A percentile compares a stretch with the other conserved stretches of the same genome.
These are phyloP conservation scores for Diaporthe sp. DNA, from an alignment of 2,329 filamentous ascomycete species.

Conservation along the genomic window DNA sequence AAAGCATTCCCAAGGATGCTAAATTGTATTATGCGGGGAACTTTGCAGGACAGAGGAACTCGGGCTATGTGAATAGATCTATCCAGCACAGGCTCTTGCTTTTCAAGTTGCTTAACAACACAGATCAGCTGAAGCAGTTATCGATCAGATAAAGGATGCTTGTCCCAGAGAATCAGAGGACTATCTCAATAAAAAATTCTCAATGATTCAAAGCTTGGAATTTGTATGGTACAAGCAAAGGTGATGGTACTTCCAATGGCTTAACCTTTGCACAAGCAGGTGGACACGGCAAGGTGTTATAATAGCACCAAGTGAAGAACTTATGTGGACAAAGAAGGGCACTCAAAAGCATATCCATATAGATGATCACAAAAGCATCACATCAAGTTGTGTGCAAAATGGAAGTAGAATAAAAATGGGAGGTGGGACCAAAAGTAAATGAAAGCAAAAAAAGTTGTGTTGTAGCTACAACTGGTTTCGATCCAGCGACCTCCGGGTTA, in stretches of 20 bases:
- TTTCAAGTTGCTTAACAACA: not conserved
- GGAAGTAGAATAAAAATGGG: not conserved
- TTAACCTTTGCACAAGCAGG: not conserved
- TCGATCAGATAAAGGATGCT: not conserved
- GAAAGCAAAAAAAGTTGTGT: not conserved
- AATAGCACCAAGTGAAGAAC: not conserved
- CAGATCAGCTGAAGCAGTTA: not conserved
- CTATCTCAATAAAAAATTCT: not conserved
- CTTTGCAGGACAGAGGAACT: not conserved
- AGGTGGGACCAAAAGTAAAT: not conserved
- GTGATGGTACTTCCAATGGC: not conserved
- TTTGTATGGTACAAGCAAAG: not conserved
- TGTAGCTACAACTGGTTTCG: conserved; percentile 37
- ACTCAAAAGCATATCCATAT: not conserved
- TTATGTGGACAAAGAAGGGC: not conserved
- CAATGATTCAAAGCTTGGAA: too few species aligned
- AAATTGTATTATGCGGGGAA: not conserved
- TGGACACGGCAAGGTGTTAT: not conserved
- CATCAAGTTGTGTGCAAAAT: not conserved
- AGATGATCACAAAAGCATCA: not conserved
- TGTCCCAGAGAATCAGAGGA: not conserved
- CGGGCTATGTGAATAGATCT: not conserved
- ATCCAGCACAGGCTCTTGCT: not conserved
- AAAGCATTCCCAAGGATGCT: not conserved
- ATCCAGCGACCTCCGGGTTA: conserved; percentile 39